These are phyloP conservation scores for Datisca glomerata DNA, from an alignment of 306 rosid species.

Conservation along the genomic window DNA sequence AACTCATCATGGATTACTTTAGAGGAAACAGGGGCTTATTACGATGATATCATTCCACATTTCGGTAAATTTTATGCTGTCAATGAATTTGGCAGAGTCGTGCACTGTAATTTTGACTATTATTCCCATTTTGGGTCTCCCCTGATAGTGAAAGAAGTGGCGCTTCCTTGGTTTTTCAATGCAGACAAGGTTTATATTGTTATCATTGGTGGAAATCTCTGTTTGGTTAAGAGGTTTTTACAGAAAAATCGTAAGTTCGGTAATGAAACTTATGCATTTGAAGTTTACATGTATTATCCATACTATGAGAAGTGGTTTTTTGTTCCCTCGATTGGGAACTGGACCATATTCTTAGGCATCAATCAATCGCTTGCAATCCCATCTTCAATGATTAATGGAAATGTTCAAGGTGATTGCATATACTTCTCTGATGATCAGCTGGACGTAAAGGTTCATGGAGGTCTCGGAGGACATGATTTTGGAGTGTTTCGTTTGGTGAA, in stretches of 20 bases:
- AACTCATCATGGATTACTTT: not conserved
- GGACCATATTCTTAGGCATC: not conserved
- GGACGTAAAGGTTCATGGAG: not conserved
- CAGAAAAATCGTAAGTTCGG: not conserved
- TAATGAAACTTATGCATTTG: not conserved
- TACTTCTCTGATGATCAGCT: not conserved
- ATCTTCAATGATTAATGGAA: not conserved
- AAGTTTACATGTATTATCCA: not conserved
- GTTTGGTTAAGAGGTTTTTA: not conserved
- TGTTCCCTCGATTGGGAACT: not conserved
- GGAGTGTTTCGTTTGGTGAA: not conserved
- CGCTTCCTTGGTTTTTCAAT: not conserved
- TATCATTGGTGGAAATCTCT: not conserved
- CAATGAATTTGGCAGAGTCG: not conserved
- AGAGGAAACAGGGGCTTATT: not conserved
- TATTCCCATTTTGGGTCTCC: not conserved
- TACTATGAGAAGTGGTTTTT: not conserved
- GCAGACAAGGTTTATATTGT: not conserved
- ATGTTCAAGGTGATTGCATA: not conserved
- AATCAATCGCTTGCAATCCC: not conserved
- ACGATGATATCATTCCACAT: not conserved
- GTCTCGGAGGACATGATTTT: not conserved
- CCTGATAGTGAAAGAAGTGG: not conserved
- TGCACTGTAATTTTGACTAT: not conserved
- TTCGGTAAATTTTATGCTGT: not conserved